Conservation (phyloP, 345 rosid genomes). For the Salix viminalis region DNA sequence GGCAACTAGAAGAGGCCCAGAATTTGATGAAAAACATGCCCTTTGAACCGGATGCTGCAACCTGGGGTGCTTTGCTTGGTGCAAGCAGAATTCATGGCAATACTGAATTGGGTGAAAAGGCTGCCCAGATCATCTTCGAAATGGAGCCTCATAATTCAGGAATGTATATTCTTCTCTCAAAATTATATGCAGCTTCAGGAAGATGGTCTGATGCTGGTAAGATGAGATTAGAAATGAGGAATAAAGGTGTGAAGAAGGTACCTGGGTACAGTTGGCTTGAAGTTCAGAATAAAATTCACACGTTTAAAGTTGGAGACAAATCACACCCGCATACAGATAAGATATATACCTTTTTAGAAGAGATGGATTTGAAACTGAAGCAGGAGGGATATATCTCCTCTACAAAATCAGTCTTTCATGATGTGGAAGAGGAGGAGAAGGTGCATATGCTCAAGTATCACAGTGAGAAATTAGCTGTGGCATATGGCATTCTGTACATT, state of each 20-base stretch:
- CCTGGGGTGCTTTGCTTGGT: slow-evolving; percentile 79
- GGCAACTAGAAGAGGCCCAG: slow-evolving; percentile 55
- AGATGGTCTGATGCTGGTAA: slow-evolving; percentile 62
- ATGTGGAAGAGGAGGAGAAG: slow-evolving; percentile 76
- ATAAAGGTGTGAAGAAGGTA: slow-evolving; percentile 59
- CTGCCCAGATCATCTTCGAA: slow-evolving; percentile 51
- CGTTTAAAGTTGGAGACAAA: slow-evolving; percentile 54
- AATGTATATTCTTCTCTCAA: slow-evolving; percentile 70
- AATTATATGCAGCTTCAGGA: slow-evolving; percentile 59
- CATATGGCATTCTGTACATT: slow-evolving; percentile 47
- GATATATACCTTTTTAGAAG: slow-evolving; percentile 55
- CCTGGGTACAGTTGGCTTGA: slow-evolving; percentile 70
- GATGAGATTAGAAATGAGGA: slow-evolving; percentile 56
- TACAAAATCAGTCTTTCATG: slow-evolving; percentile 60
- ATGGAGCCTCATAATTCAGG: slow-evolving; percentile 72
- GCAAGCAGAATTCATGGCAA: slow-evolving; percentile 70
- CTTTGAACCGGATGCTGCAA: slow-evolving; percentile 62
- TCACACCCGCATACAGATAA: slow-evolving; percentile 51
- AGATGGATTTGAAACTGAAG: slow-evolving; percentile 56
- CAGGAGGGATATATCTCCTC: slow-evolving; percentile 50
- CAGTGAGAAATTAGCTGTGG: slow-evolving; percentile 69
- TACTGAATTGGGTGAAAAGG: slow-evolving; percentile 56
- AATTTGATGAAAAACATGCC: slow-evolving; percentile 55
- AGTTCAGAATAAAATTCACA: slow-evolving; percentile 56
- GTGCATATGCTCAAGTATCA: slow-evolving; percentile 64